Evolutionary conservation across 805 yeast species (phyloP).

Genomic region (Lachancea sp.): DNA sequence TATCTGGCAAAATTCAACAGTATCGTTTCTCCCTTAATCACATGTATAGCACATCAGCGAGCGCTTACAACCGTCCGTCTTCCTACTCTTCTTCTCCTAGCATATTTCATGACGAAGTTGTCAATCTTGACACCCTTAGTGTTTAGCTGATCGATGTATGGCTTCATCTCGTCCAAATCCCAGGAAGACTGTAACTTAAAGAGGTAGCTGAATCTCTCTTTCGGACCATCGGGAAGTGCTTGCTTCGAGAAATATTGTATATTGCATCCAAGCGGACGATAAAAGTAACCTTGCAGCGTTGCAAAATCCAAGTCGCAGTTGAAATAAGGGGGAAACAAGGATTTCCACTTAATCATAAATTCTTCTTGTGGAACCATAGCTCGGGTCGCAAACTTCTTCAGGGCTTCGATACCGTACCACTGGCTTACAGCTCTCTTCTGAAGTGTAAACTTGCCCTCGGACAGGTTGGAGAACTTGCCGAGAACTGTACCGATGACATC

Average conservation of each 20-base stretch:
- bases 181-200: constrained; percentile 52
- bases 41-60: constrained; percentile 4
- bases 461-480: constrained; percentile 36
- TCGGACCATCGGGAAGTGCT: constrained; percentile 44
- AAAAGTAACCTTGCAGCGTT: constrained; percentile 50
- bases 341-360: constrained; percentile 57
- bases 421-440: constrained; percentile 40
- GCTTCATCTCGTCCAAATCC: constrained; percentile 55
- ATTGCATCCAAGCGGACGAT: constrained; percentile 38
- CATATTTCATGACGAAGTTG: constrained; percentile 55
- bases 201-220: constrained; percentile 44
- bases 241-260: constrained; percentile 50
- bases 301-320: constrained; percentile 52
- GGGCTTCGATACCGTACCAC: constrained; percentile 59
- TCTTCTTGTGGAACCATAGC: constrained; percentile 39
- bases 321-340: constrained; percentile 56
- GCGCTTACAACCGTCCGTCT: constrained; percentile 34
- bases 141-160: constrained; percentile 57
- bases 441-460: constrained; percentile 33
- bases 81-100: constrained; percentile 46
- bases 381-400: constrained; percentile 36
- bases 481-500: constrained; percentile 47
- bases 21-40: neutral
- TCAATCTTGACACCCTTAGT: constrained; percentile 48
- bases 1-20: constrained; percentile 12